phyloP scores from a whole-genome alignment of 331 rosid species.

The Dryas integrifolia region DNA sequence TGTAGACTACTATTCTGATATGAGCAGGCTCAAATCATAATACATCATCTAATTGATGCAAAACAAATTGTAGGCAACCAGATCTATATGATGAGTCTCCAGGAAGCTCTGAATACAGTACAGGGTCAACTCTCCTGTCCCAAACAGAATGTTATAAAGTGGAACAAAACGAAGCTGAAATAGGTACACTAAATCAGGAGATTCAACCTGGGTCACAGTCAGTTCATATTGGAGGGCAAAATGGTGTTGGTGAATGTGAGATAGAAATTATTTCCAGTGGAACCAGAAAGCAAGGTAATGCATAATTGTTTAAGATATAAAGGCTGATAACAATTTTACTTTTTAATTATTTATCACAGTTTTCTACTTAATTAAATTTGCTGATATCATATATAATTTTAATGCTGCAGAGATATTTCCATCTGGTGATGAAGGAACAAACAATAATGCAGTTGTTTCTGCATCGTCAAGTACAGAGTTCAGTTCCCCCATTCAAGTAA shows the following conservation, averaged over 20 bases:
- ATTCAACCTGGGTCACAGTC: slow-evolving; percentile 43
- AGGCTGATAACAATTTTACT: neutral
- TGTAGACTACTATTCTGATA: neutral
- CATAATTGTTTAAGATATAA: slow-evolving; percentile 17
- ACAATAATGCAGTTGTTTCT: slow-evolving; percentile 44
- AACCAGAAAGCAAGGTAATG: slow-evolving; percentile 54
- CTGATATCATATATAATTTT: slow-evolving; percentile 31
- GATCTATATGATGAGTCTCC: slow-evolving; percentile 83
- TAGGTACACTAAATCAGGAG: slow-evolving; percentile 45
- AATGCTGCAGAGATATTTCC: slow-evolving; percentile 52
- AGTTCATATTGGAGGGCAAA: slow-evolving; percentile 39
- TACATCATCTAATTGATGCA: slow-evolving; percentile 29
- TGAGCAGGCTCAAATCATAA: neutral
- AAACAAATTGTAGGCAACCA: slow-evolving; percentile 53
- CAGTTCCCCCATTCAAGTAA: slow-evolving; percentile 81
- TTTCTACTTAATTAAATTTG: slow-evolving; percentile 21
- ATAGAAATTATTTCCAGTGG: slow-evolving; percentile 41
- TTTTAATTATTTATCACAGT: slow-evolving; percentile 5
- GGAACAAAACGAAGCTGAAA: slow-evolving; percentile 41
- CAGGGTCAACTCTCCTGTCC: slow-evolving; percentile 70
- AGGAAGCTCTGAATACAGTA: slow-evolving; percentile 85
- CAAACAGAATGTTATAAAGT: slow-evolving; percentile 46
- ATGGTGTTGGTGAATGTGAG: slow-evolving; percentile 34
- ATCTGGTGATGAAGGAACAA: slow-evolving; percentile 48
- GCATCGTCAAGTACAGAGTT: slow-evolving; percentile 55